Evolutionary conservation across 345 rosid species (phyloP).

Genomic region (Gossypium stocksii): DNA sequence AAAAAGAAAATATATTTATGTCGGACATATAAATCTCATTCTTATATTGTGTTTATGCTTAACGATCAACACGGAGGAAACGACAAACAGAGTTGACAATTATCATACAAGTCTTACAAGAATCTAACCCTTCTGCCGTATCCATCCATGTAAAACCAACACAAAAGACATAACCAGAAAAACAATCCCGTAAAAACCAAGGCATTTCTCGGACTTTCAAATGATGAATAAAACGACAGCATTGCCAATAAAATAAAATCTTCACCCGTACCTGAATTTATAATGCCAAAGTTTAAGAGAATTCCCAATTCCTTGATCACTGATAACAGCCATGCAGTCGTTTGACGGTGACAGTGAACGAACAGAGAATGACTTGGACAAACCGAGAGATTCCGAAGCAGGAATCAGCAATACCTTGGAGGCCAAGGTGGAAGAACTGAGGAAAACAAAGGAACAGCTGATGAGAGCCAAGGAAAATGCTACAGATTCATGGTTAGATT

Average conservation of each 20-base stretch:
- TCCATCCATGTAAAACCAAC: conserved; percentile 15
- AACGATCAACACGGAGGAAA: neutral
- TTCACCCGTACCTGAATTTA: neutral
- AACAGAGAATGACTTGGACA: neutral
- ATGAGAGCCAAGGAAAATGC: conserved; percentile 40
- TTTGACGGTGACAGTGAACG: neutral
- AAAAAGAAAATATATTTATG: too few relatives aligned
- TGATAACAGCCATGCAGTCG: conserved; percentile 14
- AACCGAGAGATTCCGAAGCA: neutral
- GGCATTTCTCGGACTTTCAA: conserved; percentile 8
- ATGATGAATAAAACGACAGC: neutral
- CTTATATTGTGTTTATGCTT: too few relatives aligned
- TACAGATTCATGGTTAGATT: conserved; percentile 50
- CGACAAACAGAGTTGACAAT: neutral
- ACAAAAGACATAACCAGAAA: conserved; percentile 15
- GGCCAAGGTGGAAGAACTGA: conserved; percentile 30
- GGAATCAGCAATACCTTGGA: neutral
- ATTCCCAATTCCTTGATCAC: neutral
- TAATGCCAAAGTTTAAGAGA: neutral
- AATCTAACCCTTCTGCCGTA: conserved; percentile 25
- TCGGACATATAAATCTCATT: too few relatives aligned
- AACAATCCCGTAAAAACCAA: conserved; percentile 11
- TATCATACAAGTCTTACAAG: conserved; percentile 1
- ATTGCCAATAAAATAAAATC: neutral
- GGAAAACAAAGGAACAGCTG: conserved; percentile 29